phyloP scores from a whole-genome alignment of 768 basidiomycete species.

The Stropharia rugosoannulata region DNA sequence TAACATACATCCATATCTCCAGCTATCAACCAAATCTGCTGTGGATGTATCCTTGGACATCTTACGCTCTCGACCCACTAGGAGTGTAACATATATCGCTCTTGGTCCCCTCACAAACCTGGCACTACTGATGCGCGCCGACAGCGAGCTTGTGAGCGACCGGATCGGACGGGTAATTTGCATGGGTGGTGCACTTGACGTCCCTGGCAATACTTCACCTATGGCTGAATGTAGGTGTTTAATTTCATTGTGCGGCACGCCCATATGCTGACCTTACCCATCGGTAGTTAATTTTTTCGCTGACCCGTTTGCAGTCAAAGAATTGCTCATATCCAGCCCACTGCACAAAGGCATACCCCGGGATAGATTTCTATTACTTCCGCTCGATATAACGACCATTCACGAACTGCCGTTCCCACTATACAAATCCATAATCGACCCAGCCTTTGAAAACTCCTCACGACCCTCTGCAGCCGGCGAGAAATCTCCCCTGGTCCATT shows the following conservation, averaged over 20 bases:
- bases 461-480: slow-evolving; percentile 42
- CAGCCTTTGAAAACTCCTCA: slow-evolving; percentile 48
- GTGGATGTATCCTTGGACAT: slow-evolving; percentile 56
- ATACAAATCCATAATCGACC: slow-evolving; percentile 61
- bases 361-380: slow-evolving; percentile 66
- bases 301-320: slow-evolving; percentile 81
- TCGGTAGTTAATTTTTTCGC: slow-evolving; percentile 79
- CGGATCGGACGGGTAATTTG: slow-evolving; percentile 75
- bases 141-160: slow-evolving; percentile 50
- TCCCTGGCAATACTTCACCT: slow-evolving; percentile 84
- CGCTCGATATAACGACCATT: slow-evolving; percentile 80
- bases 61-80: slow-evolving; percentile 45
- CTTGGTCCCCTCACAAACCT: slow-evolving; percentile 83
- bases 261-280: slow-evolving; percentile 1
- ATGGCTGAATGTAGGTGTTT: slow-evolving; percentile 74
- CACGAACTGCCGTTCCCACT: slow-evolving; percentile 76
- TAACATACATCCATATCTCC: slow-evolving; percentile 41
- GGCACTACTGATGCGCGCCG: slow-evolving; percentile 57
- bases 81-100: slow-evolving; percentile 67
- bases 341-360: slow-evolving; percentile 50
- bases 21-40: slow-evolving; percentile 43
- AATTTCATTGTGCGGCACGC: background rate
- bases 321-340: slow-evolving; percentile 49
- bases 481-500: slow-evolving; percentile 68
- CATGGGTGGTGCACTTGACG: slow-evolving; percentile 94